Evolutionary conservation across 805 yeast genomes (phyloP), one percentile per base, ranked within the genome.

Genomic region (Pichia californica): DNA sequence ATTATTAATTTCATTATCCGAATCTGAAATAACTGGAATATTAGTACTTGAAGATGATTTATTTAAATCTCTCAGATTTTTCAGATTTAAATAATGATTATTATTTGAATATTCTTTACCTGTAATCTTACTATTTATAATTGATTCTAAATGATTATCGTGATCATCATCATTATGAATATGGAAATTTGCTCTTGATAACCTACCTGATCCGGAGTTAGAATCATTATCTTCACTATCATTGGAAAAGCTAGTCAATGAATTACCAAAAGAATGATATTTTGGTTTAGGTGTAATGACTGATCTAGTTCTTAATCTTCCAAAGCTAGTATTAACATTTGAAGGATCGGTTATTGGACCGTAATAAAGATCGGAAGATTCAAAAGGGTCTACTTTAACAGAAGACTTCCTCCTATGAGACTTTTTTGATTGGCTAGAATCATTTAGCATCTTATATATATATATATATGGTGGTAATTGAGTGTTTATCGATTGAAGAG

Each of bases 311-410:
- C 88, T 66, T 2, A 74, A 70, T 44, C 83, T 63, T 23, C 74
- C 77, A 32, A 70, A 64, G 46, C 62, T 64, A 15, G 74, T 64
- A 35, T 59, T 55, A 44, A 59, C 62, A 51, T 64, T 69, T 20
- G 74, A 57, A 2, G 83, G 85, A 54, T 76, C 77, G 3, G 78
- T 77, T 27, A 58, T 59, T 1, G 83, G 79, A 5, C 86, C 85
- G 59, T 84, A 83, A 58, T 84, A 84, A 21, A 72, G 67, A 38
- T 82, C 89, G 0, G 91, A 74, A n/a, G 67, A 62, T 15, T 82
- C 81, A 49, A 69, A 81, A 0, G 93, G 93, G 56, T 82, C 81
- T 34, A 71, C 52, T n/a, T 73, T 76, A 28, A 73, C 79, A 4
- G 80, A 73, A 3, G 74, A 68, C 23, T 47, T 50, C 20, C 64